A percentile compares a stretch with the other conserved stretches of the same genome.
Evolutionary conservation across 2,329 filamentous ascomycete species (phyloP).

Genomic region (Phialophora tarda): DNA sequence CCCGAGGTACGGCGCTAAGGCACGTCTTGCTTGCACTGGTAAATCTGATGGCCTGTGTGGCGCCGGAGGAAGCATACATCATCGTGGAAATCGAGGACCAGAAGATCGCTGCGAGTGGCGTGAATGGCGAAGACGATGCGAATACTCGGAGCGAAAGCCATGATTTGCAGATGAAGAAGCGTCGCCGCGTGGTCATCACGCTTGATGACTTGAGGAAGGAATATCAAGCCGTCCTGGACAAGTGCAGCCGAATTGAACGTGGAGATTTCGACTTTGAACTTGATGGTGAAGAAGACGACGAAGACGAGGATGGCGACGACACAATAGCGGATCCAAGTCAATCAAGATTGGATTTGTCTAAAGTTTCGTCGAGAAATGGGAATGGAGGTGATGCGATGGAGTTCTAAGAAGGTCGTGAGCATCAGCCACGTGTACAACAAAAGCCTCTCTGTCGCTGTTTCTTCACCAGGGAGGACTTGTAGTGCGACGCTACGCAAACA

Average conservation of each 20-base stretch:
- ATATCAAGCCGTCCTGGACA: constrained; percentile 88
- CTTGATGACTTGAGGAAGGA: constrained; percentile 84
- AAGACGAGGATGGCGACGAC: constrained; percentile 32
- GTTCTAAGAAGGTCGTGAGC: constrained; percentile 5
- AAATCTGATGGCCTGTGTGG: constrained; percentile 87
- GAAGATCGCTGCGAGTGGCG: not conserved
- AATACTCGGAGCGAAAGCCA: not conserved
- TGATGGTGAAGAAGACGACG: constrained; percentile 35
- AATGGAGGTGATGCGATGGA: constrained; percentile 24
- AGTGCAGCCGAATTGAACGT: constrained; percentile 83
- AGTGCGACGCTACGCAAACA: not conserved
- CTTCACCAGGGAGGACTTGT: not conserved
- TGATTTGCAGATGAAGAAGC: constrained; percentile 31
- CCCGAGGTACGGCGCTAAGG: constrained; percentile 59
- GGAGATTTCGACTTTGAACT: constrained; percentile 81
- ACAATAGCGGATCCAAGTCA: constrained; percentile 18
- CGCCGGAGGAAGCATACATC: constrained; percentile 81
- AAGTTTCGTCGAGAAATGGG: constrained; percentile 10
- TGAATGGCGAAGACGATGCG: constrained; percentile 24
- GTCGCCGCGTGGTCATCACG: constrained; percentile 74
- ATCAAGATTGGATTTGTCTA: constrained; percentile 32
- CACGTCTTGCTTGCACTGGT: constrained; percentile 88
- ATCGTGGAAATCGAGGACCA: constrained; percentile 42
- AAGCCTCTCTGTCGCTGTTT: not conserved
- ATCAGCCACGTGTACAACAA: not conserved